Evolutionary conservation across 306 rosid genomes (phyloP), one percentile per base, ranked within the genome.

Genomic region (Sophora flavescens): DNA sequence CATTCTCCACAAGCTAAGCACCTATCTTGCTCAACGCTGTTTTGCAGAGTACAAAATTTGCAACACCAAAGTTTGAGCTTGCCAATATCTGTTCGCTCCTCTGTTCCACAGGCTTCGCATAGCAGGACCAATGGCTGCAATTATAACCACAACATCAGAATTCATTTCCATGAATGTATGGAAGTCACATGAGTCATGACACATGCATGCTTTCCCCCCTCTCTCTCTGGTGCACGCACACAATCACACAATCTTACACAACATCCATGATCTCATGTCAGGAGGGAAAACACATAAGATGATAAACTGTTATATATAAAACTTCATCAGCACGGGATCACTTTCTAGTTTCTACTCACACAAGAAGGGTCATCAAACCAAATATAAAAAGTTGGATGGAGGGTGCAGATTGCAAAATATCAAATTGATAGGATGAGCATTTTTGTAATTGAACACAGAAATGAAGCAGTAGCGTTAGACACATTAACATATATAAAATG

Each of bases 1-100:
- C 89, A 89, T 81, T 81, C 87, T 77, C 88, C 85, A 61, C 93
- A 85, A 66, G 85, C 86, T 45, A 83, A 61, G 84, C 93, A 87
- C 83, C 85, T 87, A 47, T 81, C 93, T 10, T 14, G 16, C 60
- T 72, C 84, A 68, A 59, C 82, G 58, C 56, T 77, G 83, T 89
- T 89, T 69, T 80, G 81, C 11, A 83, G 81, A 4, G 89, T 87
- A 79, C 91, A 89, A 78, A 85, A 85, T 82, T 89, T 89, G 83
- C 89, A 85, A 33, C 80, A 80, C 93, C 93, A 89, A 42, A 78
- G 68, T 75, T 78, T 83, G 6, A 33, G 80, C 71, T 78, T 84
- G 8, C 63, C 51, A 10, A 17, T 57, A 39, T 39, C 56, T 44
- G 60, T 75, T 13, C 32, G 74, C 80, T 65, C 84, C 12, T 6